These are phyloP conservation scores for Fusarium cicatricum DNA, from an alignment of 2,329 filamentous ascomycete species.

Conservation along the genomic window DNA sequence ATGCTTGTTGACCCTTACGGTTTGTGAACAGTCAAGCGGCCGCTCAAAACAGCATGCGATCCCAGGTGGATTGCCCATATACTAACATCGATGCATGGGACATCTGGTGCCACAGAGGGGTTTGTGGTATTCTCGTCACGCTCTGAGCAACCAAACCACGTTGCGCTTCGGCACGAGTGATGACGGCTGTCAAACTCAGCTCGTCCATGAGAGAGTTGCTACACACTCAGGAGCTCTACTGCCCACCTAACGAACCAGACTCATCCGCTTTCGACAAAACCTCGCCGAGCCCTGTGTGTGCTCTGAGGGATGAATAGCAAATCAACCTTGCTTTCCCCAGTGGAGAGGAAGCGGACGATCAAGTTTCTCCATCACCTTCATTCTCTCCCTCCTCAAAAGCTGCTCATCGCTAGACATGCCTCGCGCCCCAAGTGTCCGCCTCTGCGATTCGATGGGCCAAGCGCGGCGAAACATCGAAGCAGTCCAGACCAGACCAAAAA, in stretches of 20 bases:
- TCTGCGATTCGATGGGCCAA: conserved; percentile 19
- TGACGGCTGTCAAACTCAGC: conserved; percentile 31
- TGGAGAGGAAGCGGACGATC: conserved; percentile 19
- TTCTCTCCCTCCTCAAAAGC: neutral
- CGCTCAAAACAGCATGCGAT: conserved; percentile 1
- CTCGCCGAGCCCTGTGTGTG: neutral
- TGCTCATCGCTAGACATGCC: conserved; percentile 16
- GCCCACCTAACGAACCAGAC: conserved; percentile 10
- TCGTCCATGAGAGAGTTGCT: conserved; percentile 19
- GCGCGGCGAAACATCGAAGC: conserved; percentile 16
- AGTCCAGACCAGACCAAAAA: neutral
- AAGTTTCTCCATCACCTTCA: conserved; percentile 18
- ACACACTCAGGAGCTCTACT: conserved; percentile 18
- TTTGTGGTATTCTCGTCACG: conserved; percentile 27
- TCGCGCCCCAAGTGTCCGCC: conserved; percentile 1
- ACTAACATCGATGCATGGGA: conserved; percentile 6
- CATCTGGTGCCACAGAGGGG: conserved; percentile 26
- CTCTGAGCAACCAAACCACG: conserved; percentile 29
- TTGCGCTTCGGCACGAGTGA: conserved; percentile 35
- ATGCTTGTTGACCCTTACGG: neutral
- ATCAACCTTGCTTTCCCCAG: neutral
- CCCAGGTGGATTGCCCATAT: neutral
- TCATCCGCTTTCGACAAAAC: conserved; percentile 12
- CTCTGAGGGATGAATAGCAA: conserved; percentile 7
- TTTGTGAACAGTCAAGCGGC: conserved; percentile 8